Evolutionary conservation across 495 filamentous ascomycete species (phyloP), one percentile per base, ranked within the genome.

Genomic region (Apiosordaria backusii): DNA sequence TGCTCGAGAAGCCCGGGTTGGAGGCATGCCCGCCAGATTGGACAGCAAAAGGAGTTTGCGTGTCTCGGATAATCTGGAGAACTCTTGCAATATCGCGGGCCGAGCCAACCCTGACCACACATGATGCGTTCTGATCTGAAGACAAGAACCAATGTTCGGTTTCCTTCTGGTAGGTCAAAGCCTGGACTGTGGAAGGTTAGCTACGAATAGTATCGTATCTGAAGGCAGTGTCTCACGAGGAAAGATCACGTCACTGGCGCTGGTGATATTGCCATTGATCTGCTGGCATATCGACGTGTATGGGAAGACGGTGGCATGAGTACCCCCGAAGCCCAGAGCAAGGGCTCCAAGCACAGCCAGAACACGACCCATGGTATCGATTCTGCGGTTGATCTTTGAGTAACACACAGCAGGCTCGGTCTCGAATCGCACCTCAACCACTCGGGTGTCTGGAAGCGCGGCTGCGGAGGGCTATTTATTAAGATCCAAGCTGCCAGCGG

Each of bases 11-110:
- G 0, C 73, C 74, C 0, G 68, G 68, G 50, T 71, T 72, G 1
- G 67, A 71, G 50, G 70, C 70, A 67, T 84, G 79, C 0, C 83
- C 83, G 60, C 82, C 82, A 27, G 77, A 77, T 50, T 79, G 75
- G 18, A 81, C 73, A 3, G 83, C 83, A 61, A 85, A 83, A 0
- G 70, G 66, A 7, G 71, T 70, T 16, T 63, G 62, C 10, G 66
- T 50, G 0, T 53, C 63, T 15, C 63, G 67, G 26, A 76, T 64
- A 15, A 68, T 65, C 25, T 65, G 64, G 10, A 77, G 22, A 3
- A 67, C 72, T 0, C 52, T 26, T 16, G 75, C 67, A 4, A 77
- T 64, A 27, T 76, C 75, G 6, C 57, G 5, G 1, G 64, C 27
- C 0, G 69, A 63, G 0, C 57, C 71, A 16, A 57, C 61, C 50